Evolutionary conservation across 75 land plant genomes (phyloP), one percentile per base, ranked within the genome.

Genomic region (Azolla pinnata): DNA sequence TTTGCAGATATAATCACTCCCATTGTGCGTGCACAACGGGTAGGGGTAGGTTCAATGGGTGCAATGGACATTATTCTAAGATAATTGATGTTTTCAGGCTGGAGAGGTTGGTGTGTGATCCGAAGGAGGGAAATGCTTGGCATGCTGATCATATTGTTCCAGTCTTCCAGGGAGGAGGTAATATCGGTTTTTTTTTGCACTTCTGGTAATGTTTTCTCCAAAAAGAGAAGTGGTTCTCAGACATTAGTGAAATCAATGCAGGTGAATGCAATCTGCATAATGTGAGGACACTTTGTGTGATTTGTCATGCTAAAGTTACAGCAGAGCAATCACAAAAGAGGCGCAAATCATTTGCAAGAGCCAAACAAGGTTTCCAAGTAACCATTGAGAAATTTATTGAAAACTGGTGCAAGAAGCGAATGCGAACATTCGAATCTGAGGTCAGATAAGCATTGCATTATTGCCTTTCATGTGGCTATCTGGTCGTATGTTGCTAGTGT

Each of bases 61-160:
- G n/a, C n/a, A n/a, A n/a, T n/a, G n/a, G 54, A 2, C 26, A 2
- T 2, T 24, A 52, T 27, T 52, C 28, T 26, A 9, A 9, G 20
- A 18, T 47, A 12, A 9, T 58, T 31, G 21, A 30, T 9, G 62
- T 60, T 33, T 78, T 63, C 73, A 92, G 97, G 70, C 53, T 85
- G 29, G 75, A 85, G 0, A 85, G 72, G 64, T 85, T 93, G 44
- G 76, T 85, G 1, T 25, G 33, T 60, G 81, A 88, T 53, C 90
- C 98, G 55, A 67, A 8, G 31, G 96, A 85, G 38, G 98, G 96
- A 48, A 88, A 93, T 65, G 84, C 98, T 31, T 93, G 98, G 98
- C 98, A 93, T 73, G 98, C 98, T 23, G 98, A 93, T 53, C 98
- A 93, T 67, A 77, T 85, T 61, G 63, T 93, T 56, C 81, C 98